These are phyloP conservation scores for Globisporangium echinulatum DNA, from an alignment of 352 stramenopile genomes.

Conservation along the genomic window DNA sequence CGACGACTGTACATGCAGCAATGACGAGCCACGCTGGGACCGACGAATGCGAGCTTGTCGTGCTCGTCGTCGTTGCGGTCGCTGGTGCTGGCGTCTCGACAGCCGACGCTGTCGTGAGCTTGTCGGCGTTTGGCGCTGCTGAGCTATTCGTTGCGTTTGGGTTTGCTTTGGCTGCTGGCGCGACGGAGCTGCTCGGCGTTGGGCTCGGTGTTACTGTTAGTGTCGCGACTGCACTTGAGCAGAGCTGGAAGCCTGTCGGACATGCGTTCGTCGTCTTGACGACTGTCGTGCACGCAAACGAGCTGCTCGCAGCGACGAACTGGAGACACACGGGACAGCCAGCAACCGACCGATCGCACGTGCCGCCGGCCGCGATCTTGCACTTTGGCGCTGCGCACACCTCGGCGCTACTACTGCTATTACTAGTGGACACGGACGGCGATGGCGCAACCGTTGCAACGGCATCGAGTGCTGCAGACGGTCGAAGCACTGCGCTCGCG, in stretches of 20 bases:
- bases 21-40: conserved; percentile 9
- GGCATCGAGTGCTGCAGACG: no score
- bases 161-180: background rate
- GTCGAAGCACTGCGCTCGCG: conserved; percentile 1
- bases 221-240: background rate
- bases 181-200: background rate
- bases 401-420: conserved; percentile 1
- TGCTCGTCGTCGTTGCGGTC: background rate
- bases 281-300: conserved; percentile 8
- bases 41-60: background rate
- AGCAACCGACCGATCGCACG: conserved; percentile 9
- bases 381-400: conserved; percentile 7
- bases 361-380: conserved; percentile 1
- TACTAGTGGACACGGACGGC: background rate
- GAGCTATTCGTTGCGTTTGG: background rate
- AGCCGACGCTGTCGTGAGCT: conserved; percentile 4
- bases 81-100: background rate
- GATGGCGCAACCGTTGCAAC: no score
- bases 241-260: background rate
- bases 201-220: background rate
- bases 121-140: background rate
- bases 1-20: conserved; percentile 4
- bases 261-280: conserved; percentile 6
- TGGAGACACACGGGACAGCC: conserved; percentile 9
- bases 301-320: conserved; percentile 1